Evolutionary conservation across 2,329 filamentous ascomycete species (phyloP).

Genomic region (Colletotrichum spaethianum): DNA sequence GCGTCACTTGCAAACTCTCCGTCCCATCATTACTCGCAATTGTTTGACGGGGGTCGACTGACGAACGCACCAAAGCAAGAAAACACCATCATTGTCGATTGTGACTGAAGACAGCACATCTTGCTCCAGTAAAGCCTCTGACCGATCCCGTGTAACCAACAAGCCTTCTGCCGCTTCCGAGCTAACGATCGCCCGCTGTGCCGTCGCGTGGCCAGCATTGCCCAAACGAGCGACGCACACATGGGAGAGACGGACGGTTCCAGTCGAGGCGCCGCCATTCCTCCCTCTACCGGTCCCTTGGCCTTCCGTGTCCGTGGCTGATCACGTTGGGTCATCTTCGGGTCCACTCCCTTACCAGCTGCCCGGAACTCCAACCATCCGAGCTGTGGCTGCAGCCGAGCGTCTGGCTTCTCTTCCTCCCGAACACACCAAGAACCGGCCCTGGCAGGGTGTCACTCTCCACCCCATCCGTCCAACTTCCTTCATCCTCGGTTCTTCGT

Average conservation of each 20-base stretch:
- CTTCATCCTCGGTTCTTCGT: conserved; percentile 24
- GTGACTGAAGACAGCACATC: not conserved
- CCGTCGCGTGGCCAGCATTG: conserved; percentile 11
- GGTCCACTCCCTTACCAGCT: conserved; percentile 29
- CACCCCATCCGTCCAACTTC: conserved; percentile 21
- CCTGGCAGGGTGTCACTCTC: conserved; percentile 22
- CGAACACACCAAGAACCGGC: conserved; percentile 22
- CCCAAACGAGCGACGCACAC: conserved; percentile 10
- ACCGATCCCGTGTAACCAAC: not conserved
- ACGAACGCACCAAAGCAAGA: conserved; percentile 2
- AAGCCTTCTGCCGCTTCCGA: conserved; percentile 4
- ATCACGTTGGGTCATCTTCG: conserved; percentile 25
- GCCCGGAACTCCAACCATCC: conserved; percentile 40
- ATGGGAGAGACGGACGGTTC: conserved; percentile 1
- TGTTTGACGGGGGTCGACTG: not conserved
- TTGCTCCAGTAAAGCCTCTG: not conserved
- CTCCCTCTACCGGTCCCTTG: conserved; percentile 31
- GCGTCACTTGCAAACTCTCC: not conserved
- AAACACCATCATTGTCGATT: not conserved
- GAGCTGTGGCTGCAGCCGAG: conserved; percentile 41
- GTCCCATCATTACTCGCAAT: conserved; percentile 6
- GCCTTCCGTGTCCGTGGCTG: conserved; percentile 39
- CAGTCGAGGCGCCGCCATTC: not conserved
- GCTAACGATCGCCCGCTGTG: conserved; percentile 1
- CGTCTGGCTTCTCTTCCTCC: conserved; percentile 40